Evolutionary conservation across 23 red algal species (phyloP).

Genomic region (Gracilariopsis chorda): DNA sequence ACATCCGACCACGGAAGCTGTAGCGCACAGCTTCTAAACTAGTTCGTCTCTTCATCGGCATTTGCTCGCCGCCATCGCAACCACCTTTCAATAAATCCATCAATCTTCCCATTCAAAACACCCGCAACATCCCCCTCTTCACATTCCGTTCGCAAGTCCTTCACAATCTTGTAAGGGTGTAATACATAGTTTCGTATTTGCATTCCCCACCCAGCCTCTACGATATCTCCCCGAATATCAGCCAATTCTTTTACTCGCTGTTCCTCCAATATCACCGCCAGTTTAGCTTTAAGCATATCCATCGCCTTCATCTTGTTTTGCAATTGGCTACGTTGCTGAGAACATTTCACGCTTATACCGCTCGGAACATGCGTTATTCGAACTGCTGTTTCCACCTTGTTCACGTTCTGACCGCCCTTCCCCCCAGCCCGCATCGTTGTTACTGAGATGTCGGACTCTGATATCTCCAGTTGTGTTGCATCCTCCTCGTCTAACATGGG

Average conservation of each 20-base stretch:
- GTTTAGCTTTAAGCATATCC: slow-evolving; percentile 80
- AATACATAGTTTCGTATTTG: slow-evolving; percentile 98
- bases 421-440: slow-evolving; percentile 89
- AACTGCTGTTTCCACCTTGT: slow-evolving; percentile 97
- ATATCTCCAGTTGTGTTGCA: slow-evolving; percentile 49
- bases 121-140: slow-evolving; percentile 54
- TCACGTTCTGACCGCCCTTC: slow-evolving; percentile 94
- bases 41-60: background rate
- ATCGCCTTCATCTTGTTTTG: slow-evolving; percentile 76
- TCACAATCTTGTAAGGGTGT: slow-evolving; percentile 98
- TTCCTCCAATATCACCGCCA: slow-evolving; percentile 82
- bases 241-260: slow-evolving; percentile 75
- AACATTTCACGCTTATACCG: slow-evolving; percentile 83
- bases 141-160: slow-evolving; percentile 84
- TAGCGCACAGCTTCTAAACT: too few species aligned
- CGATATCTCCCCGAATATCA: slow-evolving; percentile 86
- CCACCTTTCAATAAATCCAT: slow-evolving; percentile 52
- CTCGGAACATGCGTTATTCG: slow-evolving; percentile 66
- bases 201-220: slow-evolving; percentile 93
- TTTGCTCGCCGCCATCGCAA: slow-evolving; percentile 43
- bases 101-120: slow-evolving; percentile 83
- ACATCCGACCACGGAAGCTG: too few species aligned
- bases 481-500: slow-evolving; percentile 74
- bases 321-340: slow-evolving; percentile 69
- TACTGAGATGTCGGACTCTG: slow-evolving; percentile 79